Conservation (phyloP, 1,139 yeast species). For the Saccharomyces hybrid region DNA sequence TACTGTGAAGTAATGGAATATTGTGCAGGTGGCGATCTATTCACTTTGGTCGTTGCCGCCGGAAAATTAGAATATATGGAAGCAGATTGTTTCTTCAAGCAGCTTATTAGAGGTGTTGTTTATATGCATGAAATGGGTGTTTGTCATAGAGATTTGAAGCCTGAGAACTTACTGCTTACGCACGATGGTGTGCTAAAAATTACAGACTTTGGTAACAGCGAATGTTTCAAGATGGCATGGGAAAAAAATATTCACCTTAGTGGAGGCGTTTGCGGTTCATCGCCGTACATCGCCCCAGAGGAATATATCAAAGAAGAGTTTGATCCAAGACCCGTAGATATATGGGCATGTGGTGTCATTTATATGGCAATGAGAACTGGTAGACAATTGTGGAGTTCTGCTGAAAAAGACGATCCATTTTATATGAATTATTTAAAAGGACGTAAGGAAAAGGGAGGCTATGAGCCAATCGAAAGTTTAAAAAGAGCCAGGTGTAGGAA, state of each 20-base stretch:
- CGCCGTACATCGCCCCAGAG: conserved; percentile 96
- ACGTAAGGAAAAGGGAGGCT: conserved; percentile 75
- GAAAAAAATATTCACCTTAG: conserved; percentile 77
- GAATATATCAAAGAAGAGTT: conserved; percentile 69
- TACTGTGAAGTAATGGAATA: conserved; percentile 96
- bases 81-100: conserved; percentile 94
- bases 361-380: conserved; percentile 99
- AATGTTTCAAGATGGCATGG: conserved; percentile 97
- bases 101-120: conserved; percentile 79
- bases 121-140: conserved; percentile 98
- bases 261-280: conserved; percentile 79
- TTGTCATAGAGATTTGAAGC: conserved; percentile 90
- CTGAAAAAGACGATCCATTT: conserved; percentile 74
- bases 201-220: conserved; percentile 94
- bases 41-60: conserved; percentile 73
- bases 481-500: conserved; percentile 84
- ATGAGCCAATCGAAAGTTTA: conserved; percentile 79
- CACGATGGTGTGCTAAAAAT: conserved; percentile 76
- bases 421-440: conserved; percentile 65
- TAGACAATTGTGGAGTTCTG: conserved; percentile 84
- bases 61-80: conserved; percentile 80
- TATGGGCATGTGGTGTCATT: conserved; percentile 96
- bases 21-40: conserved; percentile 92
- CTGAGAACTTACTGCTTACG: conserved; percentile 81
- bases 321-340: conserved; percentile 87